Base-by-base conservation (phyloP, 1,139 yeast genomes). In the Kodamaea ohmeri region DNA sequence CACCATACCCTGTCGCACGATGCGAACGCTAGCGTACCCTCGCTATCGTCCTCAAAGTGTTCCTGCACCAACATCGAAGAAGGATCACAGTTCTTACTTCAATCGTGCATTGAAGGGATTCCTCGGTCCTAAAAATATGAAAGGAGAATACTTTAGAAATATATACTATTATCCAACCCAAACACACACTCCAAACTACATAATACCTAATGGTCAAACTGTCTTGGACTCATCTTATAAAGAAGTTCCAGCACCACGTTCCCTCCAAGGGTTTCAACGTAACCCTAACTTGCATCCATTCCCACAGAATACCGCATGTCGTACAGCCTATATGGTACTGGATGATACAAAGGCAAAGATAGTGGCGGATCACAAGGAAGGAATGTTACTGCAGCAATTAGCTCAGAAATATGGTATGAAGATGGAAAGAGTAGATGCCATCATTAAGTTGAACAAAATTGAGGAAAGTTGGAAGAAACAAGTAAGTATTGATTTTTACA, bases 401-500 rank as follows among this genome's bases (percentile, higher is more conserved):
- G 92, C 97, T 12, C 79, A 83, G 49, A 79, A 78, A 52, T 83
- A 81, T 53, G 92, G 95, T 5, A 69, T 92, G 44, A 85, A 87
- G 53, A 76, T 89, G 47, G 86, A 89, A 39, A 76, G 97, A 58
- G 73, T 92, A 22, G 96, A 89, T 55, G 97, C 97, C 13, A 72
- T 90, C 45, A 67, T 86, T 20, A 80, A 77, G 57, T 73, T 92
- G 49, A 69, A 75, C 45, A 68, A 67, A 30, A 73, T 89, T 41
- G 95, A 89, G 62, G 63, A 73, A 47, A 63, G 71, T 37, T 78
- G 83, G 80, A 67, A 63, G 43, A 61, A 72, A 54, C 61, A 75
- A 51, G 94, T 82, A 76, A 67, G 88, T 79, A 56, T 53, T n/a
- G n/a, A n/a, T n/a, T n/a, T n/a, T 34, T 15, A 14, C 13, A 16